A percentile compares a stretch with the other conserved stretches of the same genome.
These are phyloP conservation scores for Colletotrichum cordylinicola DNA, from an alignment of 2,329 filamentous ascomycete species.

Conservation along the genomic window DNA sequence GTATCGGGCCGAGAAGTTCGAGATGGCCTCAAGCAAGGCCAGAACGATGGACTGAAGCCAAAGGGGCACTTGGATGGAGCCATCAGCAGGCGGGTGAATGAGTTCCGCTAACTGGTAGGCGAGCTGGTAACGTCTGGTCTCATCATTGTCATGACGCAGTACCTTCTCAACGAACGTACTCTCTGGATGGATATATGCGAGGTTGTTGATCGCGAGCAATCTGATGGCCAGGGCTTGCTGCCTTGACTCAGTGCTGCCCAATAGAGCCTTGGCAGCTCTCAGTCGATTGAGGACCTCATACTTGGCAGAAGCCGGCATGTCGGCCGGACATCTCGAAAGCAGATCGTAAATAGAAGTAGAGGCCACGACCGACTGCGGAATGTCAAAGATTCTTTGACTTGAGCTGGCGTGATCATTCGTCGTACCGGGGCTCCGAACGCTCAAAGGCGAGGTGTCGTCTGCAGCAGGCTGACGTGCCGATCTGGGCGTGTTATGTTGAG, in stretches of 20 bases:
- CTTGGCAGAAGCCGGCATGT: slow-evolving; percentile 74
- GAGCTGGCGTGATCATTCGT: slow-evolving; percentile 38
- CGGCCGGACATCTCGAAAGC: slow-evolving; percentile 59
- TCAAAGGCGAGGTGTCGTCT: slow-evolving; percentile 54
- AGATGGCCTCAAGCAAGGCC: slow-evolving; percentile 82
- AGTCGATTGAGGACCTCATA: slow-evolving; percentile 89
- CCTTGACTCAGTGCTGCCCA: slow-evolving; percentile 67
- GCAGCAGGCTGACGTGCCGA: slow-evolving; percentile 32
- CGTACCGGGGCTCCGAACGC: slow-evolving; percentile 48
- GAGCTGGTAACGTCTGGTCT: slow-evolving; percentile 86
- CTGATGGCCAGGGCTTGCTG: slow-evolving; percentile 82
- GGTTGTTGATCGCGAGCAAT: slow-evolving; percentile 85
- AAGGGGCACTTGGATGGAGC: slow-evolving; percentile 70
- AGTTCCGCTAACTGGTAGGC: slow-evolving; percentile 92
- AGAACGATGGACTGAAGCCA: slow-evolving; percentile 85
- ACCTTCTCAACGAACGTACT: slow-evolving; percentile 84
- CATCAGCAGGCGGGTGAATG: slow-evolving; percentile 80
- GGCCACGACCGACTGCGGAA: slow-evolving; percentile 62
- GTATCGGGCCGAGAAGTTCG: slow-evolving; percentile 77
- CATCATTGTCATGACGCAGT: slow-evolving; percentile 85
- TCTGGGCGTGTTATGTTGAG: slow-evolving; percentile 49
- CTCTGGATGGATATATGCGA: slow-evolving; percentile 89
- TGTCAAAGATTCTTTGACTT: slow-evolving; percentile 66
- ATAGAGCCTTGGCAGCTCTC: slow-evolving; percentile 82
- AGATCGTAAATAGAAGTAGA: slow-evolving; percentile 62